Percentiles rank a stretch among this genome's conserved stretches.
Evolutionary conservation across 1,284 basidiomycete genomes (phyloP).

Genomic region (Papiliotrema flavescens): DNA sequence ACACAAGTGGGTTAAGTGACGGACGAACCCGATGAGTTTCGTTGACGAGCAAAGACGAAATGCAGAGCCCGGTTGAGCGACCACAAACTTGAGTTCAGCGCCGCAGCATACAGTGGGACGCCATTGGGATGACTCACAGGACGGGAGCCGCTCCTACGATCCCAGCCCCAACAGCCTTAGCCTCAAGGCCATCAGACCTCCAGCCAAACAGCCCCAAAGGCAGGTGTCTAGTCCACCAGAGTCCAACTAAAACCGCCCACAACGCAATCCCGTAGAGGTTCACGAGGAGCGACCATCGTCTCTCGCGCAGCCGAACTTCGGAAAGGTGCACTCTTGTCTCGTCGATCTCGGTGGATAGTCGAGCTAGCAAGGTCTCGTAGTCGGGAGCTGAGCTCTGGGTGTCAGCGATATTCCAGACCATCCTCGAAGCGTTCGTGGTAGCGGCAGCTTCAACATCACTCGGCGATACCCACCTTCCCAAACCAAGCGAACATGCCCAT

Average conservation of each 20-base stretch:
- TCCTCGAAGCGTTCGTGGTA: too few relatives aligned
- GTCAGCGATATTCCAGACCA: neutral
- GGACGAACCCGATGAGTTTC: slow-evolving; percentile 73
- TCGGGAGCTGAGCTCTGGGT: slow-evolving; percentile 46
- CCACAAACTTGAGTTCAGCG: slow-evolving; percentile 65
- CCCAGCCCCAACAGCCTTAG: slow-evolving; percentile 55
- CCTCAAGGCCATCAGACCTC: slow-evolving; percentile 43
- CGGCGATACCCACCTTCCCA: slow-evolving; percentile 20
- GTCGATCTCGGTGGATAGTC: slow-evolving; percentile 51
- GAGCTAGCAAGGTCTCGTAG: slow-evolving; percentile 54
- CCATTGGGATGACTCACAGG: slow-evolving; percentile 58
- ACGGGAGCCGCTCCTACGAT: slow-evolving; percentile 68
- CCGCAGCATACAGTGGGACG: too few relatives aligned
- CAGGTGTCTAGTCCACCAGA: slow-evolving; percentile 73
- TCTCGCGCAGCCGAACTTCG: slow-evolving; percentile 81
- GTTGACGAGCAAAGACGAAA: slow-evolving; percentile 80
- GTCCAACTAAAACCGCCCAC: slow-evolving; percentile 73
- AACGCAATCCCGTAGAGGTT: slow-evolving; percentile 75
- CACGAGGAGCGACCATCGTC: slow-evolving; percentile 71
- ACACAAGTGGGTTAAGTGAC: neutral
- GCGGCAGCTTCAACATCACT: too few relatives aligned
- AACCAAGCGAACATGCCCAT: slow-evolving; percentile 47
- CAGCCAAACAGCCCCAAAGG: slow-evolving; percentile 52
- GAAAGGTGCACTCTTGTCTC: slow-evolving; percentile 69
- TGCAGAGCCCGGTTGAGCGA: slow-evolving; percentile 78